A percentile compares a stretch with the other conserved stretches of the same genome.
phyloP scores from a whole-genome alignment of 148 eudicot species.

The Chenopodium formosanum region DNA sequence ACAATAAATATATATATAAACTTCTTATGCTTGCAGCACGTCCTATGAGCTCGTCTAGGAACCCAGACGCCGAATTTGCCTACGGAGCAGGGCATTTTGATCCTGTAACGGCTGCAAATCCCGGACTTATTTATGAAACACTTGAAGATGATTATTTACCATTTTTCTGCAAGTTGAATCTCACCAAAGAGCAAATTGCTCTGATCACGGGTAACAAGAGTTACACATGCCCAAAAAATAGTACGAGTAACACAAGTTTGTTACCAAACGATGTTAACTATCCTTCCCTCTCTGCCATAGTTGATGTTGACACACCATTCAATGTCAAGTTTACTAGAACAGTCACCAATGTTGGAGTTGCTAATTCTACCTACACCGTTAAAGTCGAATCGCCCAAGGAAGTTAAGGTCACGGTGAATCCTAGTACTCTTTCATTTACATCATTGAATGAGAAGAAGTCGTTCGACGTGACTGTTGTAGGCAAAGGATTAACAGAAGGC shows the following conservation, averaged over 20 bases:
- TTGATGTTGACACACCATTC: neutral
- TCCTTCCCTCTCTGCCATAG: constrained; percentile 43
- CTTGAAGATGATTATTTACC: constrained; percentile 33
- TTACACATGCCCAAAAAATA: constrained; percentile 7
- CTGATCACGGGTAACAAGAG: constrained; percentile 16
- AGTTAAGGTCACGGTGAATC: constrained; percentile 32
- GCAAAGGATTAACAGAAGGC: neutral
- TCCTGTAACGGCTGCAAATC: constrained; percentile 43
- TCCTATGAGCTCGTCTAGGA: constrained; percentile 30
- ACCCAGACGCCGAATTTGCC: constrained; percentile 43
- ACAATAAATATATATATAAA: neutral
- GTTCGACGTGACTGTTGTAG: constrained; percentile 35
- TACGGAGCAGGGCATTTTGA: constrained; percentile 63
- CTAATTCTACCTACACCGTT: constrained; percentile 47
- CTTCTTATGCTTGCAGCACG: constrained; percentile 25
- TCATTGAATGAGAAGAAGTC: constrained; percentile 36
- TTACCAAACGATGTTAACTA: constrained; percentile 47
- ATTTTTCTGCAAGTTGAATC: constrained; percentile 37
- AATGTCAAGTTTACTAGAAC: constrained; percentile 35
- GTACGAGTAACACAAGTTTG: neutral
- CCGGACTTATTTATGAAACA: constrained; percentile 55
- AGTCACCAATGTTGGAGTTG: constrained; percentile 52
- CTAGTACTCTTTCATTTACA: constrained; percentile 33
- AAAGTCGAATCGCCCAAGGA: neutral
- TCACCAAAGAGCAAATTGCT: neutral